Conservation (phyloP, 306 rosid genomes). For the Pyrus betulifolia region DNA sequence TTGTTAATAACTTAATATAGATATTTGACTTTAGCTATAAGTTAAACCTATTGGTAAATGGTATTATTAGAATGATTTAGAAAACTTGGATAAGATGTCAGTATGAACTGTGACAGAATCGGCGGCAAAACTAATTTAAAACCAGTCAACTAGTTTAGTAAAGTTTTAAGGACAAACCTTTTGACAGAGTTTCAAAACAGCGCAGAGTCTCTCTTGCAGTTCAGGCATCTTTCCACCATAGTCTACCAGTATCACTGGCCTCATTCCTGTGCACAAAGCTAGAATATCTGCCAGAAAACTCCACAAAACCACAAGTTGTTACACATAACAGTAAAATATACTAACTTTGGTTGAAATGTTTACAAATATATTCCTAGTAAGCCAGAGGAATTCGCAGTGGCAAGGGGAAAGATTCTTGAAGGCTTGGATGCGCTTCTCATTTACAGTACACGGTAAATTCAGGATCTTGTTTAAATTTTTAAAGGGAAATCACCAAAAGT, state of each 20-base stretch:
- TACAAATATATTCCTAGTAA: not conserved
- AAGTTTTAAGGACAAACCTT: slow-evolving; percentile 23
- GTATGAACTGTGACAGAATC: not conserved
- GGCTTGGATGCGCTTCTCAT: not conserved
- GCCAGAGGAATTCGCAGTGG: not conserved
- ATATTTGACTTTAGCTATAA: not conserved
- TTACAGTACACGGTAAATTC: not conserved
- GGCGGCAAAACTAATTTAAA: not conserved
- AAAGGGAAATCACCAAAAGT: not conserved
- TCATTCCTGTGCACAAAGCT: slow-evolving; percentile 73
- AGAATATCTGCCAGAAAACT: slow-evolving; percentile 42
- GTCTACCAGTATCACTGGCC: slow-evolving; percentile 75
- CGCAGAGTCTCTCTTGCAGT: slow-evolving; percentile 54
- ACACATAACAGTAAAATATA: not conserved
- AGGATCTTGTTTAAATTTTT: not conserved
- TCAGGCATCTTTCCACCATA: slow-evolving; percentile 88
- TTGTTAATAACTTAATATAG: too few species aligned
- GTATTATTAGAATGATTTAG: not conserved
- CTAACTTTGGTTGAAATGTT: not conserved
- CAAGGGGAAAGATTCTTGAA: not conserved
- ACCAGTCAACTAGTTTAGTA: not conserved
- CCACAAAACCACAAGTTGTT: not conserved
- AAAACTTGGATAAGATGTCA: not conserved
- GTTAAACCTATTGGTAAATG: too few species aligned
- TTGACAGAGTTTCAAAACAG: slow-evolving; percentile 42